phyloP scores from a whole-genome alignment of 1,284 basidiomycete genomes.

The Filobasidium uniguttulatum region DNA sequence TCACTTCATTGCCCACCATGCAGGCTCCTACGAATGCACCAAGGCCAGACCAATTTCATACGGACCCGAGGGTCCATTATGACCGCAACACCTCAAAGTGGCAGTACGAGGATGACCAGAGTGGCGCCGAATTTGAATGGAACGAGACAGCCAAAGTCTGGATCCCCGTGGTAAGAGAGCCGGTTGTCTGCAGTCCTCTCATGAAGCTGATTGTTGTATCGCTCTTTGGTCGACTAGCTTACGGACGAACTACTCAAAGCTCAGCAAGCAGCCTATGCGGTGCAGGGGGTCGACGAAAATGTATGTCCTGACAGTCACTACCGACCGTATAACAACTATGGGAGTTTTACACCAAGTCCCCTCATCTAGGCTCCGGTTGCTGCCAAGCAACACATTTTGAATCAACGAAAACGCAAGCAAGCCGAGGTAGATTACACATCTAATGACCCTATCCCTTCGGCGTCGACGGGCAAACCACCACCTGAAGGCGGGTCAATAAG shows the following conservation, averaged over 20 bases:
- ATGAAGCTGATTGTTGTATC: neutral
- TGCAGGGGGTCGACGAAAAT: conserved; percentile 79
- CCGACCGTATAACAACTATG: conserved; percentile 17
- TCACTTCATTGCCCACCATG: too few species aligned
- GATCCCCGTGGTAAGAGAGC: conserved; percentile 58
- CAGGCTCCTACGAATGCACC: conserved; percentile 19
- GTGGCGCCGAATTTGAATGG: conserved; percentile 76
- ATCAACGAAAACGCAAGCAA: conserved; percentile 49
- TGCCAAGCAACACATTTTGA: conserved; percentile 5
- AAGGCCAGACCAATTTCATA: conserved; percentile 47
- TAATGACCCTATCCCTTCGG: conserved; percentile 33
- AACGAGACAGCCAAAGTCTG: conserved; percentile 57
- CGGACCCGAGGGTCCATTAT: conserved; percentile 63
- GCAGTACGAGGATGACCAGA: conserved; percentile 66
- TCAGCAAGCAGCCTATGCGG: conserved; percentile 84
- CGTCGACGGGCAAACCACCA: conserved; percentile 6
- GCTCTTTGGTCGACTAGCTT: conserved; percentile 39
- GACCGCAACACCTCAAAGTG: conserved; percentile 63
- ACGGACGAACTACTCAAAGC: conserved; percentile 67
- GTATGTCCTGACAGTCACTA: conserved; percentile 41
- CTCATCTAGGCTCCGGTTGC: conserved; percentile 1
- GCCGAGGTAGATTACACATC: conserved; percentile 56
- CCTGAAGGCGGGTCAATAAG: conserved; percentile 2
- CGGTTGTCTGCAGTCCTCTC: neutral
- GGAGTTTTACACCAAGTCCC: conserved; percentile 15